phyloP scores from a whole-genome alignment of 1,284 basidiomycete species.

The Heimioporus punctisporus region DNA sequence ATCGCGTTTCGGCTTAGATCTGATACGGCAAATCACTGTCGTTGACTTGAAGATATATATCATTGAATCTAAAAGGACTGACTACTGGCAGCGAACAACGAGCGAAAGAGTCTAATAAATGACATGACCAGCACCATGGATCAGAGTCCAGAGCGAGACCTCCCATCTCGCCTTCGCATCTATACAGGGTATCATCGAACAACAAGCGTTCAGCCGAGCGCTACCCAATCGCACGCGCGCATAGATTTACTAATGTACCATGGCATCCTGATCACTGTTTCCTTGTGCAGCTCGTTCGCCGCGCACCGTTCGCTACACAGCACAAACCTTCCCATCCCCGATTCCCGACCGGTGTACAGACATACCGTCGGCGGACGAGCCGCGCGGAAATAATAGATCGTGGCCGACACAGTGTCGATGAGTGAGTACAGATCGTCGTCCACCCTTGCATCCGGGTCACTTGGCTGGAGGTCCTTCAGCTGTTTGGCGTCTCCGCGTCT shows the following conservation, averaged over 20 bases:
- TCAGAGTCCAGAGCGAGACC: no score
- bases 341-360: conserved; percentile 24
- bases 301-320: conserved; percentile 17
- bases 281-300: not conserved
- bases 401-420: conserved; percentile 25
- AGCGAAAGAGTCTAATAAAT: no score
- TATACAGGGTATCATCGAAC: no score
- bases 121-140: no score
- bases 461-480: not conserved
- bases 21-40: no score
- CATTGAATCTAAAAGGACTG: no score
- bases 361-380: conserved; percentile 27
- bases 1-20: no score
- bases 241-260: not conserved
- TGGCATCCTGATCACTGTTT: not conserved
- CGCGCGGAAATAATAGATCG: conserved; percentile 28
- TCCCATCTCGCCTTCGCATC: no score
- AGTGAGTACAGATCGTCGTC: conserved; percentile 23
- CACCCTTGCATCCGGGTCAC: not conserved
- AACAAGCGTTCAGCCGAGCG: not conserved
- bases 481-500: conserved; percentile 20
- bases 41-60: no score
- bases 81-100: no score
- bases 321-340: conserved; percentile 25
- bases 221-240: not conserved